These are phyloP conservation scores for Scheffersomyces stipitis DNA, from an alignment of 805 yeast genomes.

Conservation along the genomic window DNA sequence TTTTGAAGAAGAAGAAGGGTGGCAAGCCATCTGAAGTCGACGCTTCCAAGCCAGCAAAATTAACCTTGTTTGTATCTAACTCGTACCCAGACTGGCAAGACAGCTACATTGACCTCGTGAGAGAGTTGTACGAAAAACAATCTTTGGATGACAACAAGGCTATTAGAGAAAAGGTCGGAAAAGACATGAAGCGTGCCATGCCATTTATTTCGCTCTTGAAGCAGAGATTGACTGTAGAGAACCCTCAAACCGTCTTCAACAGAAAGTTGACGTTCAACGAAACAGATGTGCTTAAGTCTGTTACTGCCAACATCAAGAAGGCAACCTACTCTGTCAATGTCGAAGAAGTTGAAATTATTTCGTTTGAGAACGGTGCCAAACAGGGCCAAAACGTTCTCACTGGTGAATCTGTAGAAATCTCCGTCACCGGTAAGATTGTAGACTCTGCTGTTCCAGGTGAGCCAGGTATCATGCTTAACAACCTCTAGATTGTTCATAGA, in stretches of 20 bases:
- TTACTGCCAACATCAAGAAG: slow-evolving; percentile 55
- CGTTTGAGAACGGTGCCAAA: slow-evolving; percentile 61
- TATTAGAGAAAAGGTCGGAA: slow-evolving; percentile 67
- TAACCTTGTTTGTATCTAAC: slow-evolving; percentile 71
- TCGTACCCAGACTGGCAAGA: slow-evolving; percentile 78
- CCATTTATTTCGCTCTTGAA: slow-evolving; percentile 89
- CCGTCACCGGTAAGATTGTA: slow-evolving; percentile 63
- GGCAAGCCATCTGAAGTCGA: slow-evolving; percentile 76
- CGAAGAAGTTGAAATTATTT: slow-evolving; percentile 56
- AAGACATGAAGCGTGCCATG: slow-evolving; percentile 97
- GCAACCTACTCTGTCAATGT: slow-evolving; percentile 60
- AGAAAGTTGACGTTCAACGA: slow-evolving; percentile 86
- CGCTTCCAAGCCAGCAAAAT: slow-evolving; percentile 64
- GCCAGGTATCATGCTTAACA: slow-evolving; percentile 81
- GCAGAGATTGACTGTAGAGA: slow-evolving; percentile 69
- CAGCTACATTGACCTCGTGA: slow-evolving; percentile 62
- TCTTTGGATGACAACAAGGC: slow-evolving; percentile 63
- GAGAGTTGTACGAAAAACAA: slow-evolving; percentile 67
- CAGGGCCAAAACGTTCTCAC: slow-evolving; percentile 65
- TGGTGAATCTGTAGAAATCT: slow-evolving; percentile 67
- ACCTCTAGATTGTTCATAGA: slow-evolving; percentile 53
- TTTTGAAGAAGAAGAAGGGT: slow-evolving; percentile 80
- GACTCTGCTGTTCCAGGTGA: slow-evolving; percentile 90
- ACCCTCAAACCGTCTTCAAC: slow-evolving; percentile 80
- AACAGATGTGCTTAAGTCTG: slow-evolving; percentile 58